Evolutionary conservation across 2,329 filamentous ascomycete genomes (phyloP), one percentile per base, ranked within the genome.

Genomic region (Fonsecaea pugnacius): DNA sequence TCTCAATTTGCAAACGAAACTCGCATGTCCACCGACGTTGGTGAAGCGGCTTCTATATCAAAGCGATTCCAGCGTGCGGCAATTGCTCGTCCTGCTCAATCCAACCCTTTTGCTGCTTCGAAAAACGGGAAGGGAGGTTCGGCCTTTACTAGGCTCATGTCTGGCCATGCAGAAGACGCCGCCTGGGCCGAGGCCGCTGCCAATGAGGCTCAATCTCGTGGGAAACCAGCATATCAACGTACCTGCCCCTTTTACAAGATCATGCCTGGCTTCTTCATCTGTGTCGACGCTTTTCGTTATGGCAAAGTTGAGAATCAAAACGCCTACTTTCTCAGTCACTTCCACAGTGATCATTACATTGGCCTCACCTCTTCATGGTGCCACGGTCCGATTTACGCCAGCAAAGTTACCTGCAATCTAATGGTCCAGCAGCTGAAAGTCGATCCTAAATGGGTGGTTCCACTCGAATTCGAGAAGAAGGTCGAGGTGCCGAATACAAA

Each of bases 171-270:
- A 4, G 95, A 99, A 79, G 90, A 96, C 74, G 84, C 87, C 1
- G 95, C 95, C 0, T 99, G 95, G 95, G 88, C 90, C 0, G 87
- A 86, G 38, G 95, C 95, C 12, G 92, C 94, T 0, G 90, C 91
- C 1, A 84, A 90, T 1, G 92, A 96, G 74, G 80, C 85, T 32
- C 85, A 90, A 1, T 88, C 92, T 2, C 85, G 91, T 46, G 94
- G 95, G 24, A 95, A 92, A 73, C 91, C 90, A 18, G 89, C 93
- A 0, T 95, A 94, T 72, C 86, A 94, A 73, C 87, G 95, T 55
- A 97, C 92, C 0, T 99, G 95, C 73, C 95, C 95, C 0, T 99
- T 99, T 73, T 99, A 99, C 81, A 99, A 99, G 77, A 97, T 98
- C 68, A 89, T 99, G 79, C 93, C 94, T 0, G 92, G 92, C 0